Conservation (phyloP, 306 rosid genomes). For the Delonix regia region DNA sequence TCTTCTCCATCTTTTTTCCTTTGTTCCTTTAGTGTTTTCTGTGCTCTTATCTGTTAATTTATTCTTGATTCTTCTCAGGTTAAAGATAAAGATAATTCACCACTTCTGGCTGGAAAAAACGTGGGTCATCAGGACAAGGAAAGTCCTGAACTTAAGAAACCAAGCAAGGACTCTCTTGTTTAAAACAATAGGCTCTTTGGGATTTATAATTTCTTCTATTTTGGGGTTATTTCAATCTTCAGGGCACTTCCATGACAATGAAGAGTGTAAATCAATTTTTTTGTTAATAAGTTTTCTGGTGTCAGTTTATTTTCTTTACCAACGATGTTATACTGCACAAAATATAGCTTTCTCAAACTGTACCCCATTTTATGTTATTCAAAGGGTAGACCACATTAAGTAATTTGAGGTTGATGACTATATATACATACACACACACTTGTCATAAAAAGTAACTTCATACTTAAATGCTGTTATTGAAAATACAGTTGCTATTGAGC, state of each 20-base stretch:
- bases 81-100: slow-evolving; percentile 69
- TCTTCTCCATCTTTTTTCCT: background rate
- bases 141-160: slow-evolving; percentile 70
- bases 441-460: background rate
- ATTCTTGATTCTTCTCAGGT: slow-evolving; percentile 41
- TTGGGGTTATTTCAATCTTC: slow-evolving; percentile 36
- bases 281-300: slow-evolving; percentile 33
- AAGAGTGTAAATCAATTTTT: slow-evolving; percentile 60
- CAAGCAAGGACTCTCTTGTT: slow-evolving; percentile 78
- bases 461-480: background rate
- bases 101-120: slow-evolving; percentile 65
- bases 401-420: background rate
- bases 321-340: no score
- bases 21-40: background rate
- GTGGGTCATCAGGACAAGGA: slow-evolving; percentile 69
- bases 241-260: slow-evolving; percentile 38
- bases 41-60: slow-evolving; percentile 6
- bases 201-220: slow-evolving; percentile 28
- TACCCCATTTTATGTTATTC: slow-evolving; percentile 18
- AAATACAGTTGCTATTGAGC: background rate
- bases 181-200: slow-evolving; percentile 39
- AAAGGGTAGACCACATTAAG: slow-evolving; percentile 18
- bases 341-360: background rate
- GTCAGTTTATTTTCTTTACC: slow-evolving; percentile 15
- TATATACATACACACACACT: no score